Evolutionary conservation across 352 stramenopile genomes (phyloP).

Genomic region (Phytophthora ohioensis): DNA sequence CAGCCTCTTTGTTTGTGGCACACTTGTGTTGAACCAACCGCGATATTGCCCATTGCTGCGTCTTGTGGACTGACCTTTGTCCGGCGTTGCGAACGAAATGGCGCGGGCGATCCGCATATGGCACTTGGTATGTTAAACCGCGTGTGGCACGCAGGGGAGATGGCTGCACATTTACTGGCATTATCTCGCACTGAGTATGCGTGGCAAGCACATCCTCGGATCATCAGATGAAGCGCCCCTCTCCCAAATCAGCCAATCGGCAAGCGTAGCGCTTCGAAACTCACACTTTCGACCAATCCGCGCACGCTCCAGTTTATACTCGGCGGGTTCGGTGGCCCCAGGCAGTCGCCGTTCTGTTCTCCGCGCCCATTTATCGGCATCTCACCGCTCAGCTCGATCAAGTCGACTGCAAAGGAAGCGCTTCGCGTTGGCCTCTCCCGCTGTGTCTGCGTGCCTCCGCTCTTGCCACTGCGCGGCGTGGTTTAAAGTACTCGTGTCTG

Average conservation of each 20-base stretch:
- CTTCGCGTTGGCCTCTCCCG: constrained; percentile 17
- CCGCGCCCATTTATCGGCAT: constrained; percentile 37
- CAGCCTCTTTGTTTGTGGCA: too few species aligned
- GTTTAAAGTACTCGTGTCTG: neutral
- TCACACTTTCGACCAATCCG: constrained; percentile 43
- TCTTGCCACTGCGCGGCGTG: neutral
- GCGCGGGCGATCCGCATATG: constrained; percentile 21
- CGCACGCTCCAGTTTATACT: constrained; percentile 4
- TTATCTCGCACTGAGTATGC: constrained; percentile 11
- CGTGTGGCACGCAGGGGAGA: constrained; percentile 5
- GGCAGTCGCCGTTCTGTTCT: constrained; percentile 27
- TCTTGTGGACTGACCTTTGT: neutral
- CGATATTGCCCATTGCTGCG: neutral
- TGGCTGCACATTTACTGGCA: constrained; percentile 1
- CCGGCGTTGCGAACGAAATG: constrained; percentile 15
- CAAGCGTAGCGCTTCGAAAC: neutral
- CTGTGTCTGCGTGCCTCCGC: constrained; percentile 19
- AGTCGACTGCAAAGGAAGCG: constrained; percentile 17
- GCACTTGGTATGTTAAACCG: constrained; percentile 18
- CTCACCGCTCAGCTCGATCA: constrained; percentile 18
- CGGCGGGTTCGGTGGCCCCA: constrained; percentile 18
- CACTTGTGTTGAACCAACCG: too few species aligned
- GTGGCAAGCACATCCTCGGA: constrained; percentile 19
- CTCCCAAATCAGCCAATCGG: constrained; percentile 36
- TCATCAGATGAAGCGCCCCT: constrained; percentile 19